Percentiles rank a stretch among this genome's conserved stretches.
phyloP scores from a whole-genome alignment of 2,329 filamentous ascomycete species.

The Aureobasidium melanogenum region DNA sequence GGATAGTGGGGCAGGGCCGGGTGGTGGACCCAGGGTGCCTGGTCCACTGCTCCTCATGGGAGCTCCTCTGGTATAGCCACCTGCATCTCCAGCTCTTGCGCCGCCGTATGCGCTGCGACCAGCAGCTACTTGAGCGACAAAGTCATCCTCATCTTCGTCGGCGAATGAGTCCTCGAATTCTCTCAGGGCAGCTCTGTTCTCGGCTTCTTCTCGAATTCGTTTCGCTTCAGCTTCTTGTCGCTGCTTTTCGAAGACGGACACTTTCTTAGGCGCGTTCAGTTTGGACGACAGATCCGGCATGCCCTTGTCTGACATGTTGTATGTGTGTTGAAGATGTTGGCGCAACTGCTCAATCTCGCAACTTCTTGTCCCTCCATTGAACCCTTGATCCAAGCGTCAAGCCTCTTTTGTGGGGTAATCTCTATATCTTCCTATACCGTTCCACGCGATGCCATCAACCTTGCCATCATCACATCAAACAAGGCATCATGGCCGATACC shows the following conservation, averaged over 20 bases:
- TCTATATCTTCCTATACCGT: not conserved
- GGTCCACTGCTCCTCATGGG: slow-evolving; percentile 39
- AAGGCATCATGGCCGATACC: not conserved
- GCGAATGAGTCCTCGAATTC: slow-evolving; percentile 80
- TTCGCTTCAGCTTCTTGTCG: slow-evolving; percentile 87
- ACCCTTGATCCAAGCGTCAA: slow-evolving; percentile 18
- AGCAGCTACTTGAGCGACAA: slow-evolving; percentile 22
- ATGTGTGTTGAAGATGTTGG: not conserved
- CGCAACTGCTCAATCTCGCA: not conserved
- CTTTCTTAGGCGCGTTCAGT: slow-evolving; percentile 65
- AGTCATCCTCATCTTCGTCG: slow-evolving; percentile 34
- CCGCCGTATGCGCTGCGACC: slow-evolving; percentile 18
- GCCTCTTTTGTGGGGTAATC: slow-evolving; percentile 1
- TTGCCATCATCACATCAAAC: not conserved
- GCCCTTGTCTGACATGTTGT: slow-evolving; percentile 6
- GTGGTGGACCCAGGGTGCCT: slow-evolving; percentile 38
- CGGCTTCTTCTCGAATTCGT: slow-evolving; percentile 70
- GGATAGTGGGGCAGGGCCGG: slow-evolving; percentile 23
- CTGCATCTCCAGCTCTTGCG: not conserved
- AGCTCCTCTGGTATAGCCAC: slow-evolving; percentile 19
- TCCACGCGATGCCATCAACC: not conserved
- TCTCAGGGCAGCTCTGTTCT: slow-evolving; percentile 77
- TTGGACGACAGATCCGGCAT: slow-evolving; percentile 36
- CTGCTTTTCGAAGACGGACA: slow-evolving; percentile 81
- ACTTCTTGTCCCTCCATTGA: not conserved